Conservation (phyloP, 768 basidiomycete genomes). For the Tylopilus sp. region DNA sequence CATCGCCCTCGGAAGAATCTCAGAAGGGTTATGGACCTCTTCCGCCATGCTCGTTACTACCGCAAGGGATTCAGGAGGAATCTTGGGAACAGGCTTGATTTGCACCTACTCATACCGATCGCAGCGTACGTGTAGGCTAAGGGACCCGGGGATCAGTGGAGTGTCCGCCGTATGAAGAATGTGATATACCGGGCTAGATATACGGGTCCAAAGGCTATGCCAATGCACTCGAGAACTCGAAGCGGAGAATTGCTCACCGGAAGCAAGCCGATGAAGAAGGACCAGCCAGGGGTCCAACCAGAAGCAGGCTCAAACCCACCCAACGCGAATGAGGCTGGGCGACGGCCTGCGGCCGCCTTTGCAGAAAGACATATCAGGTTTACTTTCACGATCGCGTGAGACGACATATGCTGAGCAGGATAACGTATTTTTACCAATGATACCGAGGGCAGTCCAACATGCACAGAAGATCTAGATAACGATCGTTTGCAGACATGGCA, state of each 20-base stretch:
- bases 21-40: slow-evolving; percentile 57
- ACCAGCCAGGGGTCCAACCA: slow-evolving; percentile 66
- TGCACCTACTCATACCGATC: slow-evolving; percentile 55
- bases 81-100: not conserved
- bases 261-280: slow-evolving; percentile 63
- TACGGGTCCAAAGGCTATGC: not conserved
- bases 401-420: not conserved
- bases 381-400: slow-evolving; percentile 36
- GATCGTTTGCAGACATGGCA: slow-evolving; percentile 3
- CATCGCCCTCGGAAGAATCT: slow-evolving; percentile 54
- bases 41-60: slow-evolving; percentile 64
- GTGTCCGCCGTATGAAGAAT: not conserved
- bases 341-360: slow-evolving; percentile 54
- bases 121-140: slow-evolving; percentile 54
- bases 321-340: slow-evolving; percentile 53
- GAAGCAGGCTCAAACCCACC: slow-evolving; percentile 61
- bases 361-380: slow-evolving; percentile 53
- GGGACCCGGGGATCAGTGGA: slow-evolving; percentile 16
- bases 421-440: slow-evolving; percentile 37
- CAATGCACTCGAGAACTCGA: not conserved
- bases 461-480: slow-evolving; percentile 50
- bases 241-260: slow-evolving; percentile 37
- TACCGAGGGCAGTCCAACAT: slow-evolving; percentile 59
- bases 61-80: slow-evolving; percentile 1
- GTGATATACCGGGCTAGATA: slow-evolving; percentile 27